phyloP scores from a whole-genome alignment of 768 basidiomycete species.

The Botryobasidium botryosum region DNA sequence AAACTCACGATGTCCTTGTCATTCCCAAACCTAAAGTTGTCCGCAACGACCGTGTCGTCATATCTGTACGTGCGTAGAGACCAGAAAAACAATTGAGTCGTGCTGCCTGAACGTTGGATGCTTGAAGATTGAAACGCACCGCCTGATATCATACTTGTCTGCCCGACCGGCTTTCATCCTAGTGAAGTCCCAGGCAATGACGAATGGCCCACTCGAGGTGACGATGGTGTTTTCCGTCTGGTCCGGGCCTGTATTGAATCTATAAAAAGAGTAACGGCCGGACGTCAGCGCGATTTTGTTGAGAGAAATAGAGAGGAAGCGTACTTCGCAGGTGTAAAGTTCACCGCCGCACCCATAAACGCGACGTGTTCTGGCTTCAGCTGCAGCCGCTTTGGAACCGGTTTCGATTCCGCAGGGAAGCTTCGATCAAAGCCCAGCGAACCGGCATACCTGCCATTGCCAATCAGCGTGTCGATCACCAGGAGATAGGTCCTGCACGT shows the following conservation, averaged over 20 bases:
- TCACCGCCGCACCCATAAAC: conserved; percentile 77
- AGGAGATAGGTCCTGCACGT: conserved; percentile 89
- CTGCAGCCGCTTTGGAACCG: conserved; percentile 73
- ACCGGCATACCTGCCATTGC: conserved; percentile 71
- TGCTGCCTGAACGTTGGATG: neutral
- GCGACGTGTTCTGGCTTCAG: conserved; percentile 83
- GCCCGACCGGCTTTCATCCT: conserved; percentile 86
- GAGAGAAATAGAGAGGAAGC: conserved; percentile 6
- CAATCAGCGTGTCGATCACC: conserved; percentile 88
- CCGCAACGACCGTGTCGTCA: conserved; percentile 86
- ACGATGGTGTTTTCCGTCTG: conserved; percentile 90
- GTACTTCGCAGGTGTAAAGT: conserved; percentile 87
- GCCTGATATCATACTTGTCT: conserved; percentile 92
- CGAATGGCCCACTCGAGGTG: conserved; percentile 81
- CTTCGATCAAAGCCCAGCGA: conserved; percentile 80
- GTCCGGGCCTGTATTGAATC: conserved; percentile 83
- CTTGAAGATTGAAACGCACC: conserved; percentile 20
- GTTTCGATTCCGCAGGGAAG: conserved; percentile 91
- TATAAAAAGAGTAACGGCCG: conserved; percentile 18
- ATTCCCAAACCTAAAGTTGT: conserved; percentile 95
- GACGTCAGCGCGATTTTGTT: neutral
- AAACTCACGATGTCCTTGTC: conserved; percentile 82
- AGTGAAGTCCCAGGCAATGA: conserved; percentile 93
- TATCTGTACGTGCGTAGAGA: conserved; percentile 30
- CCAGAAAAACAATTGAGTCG: no score